phyloP scores from a whole-genome alignment of 2,329 filamentous ascomycete genomes.

The Rachicladosporium sp. region DNA sequence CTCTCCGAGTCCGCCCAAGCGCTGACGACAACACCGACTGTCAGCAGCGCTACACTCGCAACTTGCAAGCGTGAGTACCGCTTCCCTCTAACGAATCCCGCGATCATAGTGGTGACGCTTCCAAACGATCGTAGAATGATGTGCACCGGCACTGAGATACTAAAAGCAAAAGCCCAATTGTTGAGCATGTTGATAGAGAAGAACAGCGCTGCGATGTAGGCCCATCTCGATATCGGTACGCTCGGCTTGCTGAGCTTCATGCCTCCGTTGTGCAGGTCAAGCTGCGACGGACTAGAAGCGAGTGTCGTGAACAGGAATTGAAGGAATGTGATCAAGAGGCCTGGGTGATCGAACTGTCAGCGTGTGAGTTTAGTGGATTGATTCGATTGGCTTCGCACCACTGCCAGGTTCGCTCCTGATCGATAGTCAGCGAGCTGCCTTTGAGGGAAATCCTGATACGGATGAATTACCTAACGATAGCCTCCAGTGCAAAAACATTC shows the following conservation, averaged over 20 bases:
- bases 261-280: background rate
- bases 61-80: conserved; percentile 71
- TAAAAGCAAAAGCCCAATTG: conserved; percentile 94
- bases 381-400: conserved; percentile 39
- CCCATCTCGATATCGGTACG: conserved; percentile 75
- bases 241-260: conserved; percentile 24
- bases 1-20: conserved; percentile 80
- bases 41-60: conserved; percentile 69
- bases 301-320: conserved; percentile 53
- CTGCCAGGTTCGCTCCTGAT: conserved; percentile 68
- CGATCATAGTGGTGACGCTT: conserved; percentile 86
- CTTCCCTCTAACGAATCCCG: conserved; percentile 80
- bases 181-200: conserved; percentile 91
- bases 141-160: conserved; percentile 90
- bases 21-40: conserved; percentile 71
- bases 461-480: conserved; percentile 64
- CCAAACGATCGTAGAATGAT: conserved; percentile 93
- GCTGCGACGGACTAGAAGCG: conserved; percentile 17
- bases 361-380: background rate
- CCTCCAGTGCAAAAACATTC: conserved; percentile 92
- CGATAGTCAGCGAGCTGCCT: background rate
- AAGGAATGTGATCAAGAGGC: conserved; percentile 46
- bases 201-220: conserved; percentile 80
- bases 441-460: background rate
- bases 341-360: conserved; percentile 29